Evolutionary conservation across 148 eudicot species (phyloP).

Genomic region (Chenopodium formosanum): DNA sequence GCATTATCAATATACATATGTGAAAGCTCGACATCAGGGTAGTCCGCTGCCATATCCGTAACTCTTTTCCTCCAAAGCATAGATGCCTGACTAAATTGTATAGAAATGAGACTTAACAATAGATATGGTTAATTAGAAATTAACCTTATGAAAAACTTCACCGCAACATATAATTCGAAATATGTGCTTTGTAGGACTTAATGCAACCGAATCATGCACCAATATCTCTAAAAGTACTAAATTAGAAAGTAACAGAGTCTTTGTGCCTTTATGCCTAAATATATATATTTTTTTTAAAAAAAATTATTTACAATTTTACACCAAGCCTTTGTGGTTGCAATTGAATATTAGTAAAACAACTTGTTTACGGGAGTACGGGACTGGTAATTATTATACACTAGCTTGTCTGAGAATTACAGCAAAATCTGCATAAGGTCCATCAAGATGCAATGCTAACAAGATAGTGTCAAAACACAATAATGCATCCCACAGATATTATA

Average conservation of each 20-base stretch:
- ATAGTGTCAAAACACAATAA: neutral
- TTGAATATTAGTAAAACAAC: neutral
- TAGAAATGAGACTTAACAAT: neutral
- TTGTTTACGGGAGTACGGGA: neutral
- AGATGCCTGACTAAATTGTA: slow-evolving; percentile 60
- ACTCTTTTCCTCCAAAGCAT: slow-evolving; percentile 97
- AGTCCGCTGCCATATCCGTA: slow-evolving; percentile 61
- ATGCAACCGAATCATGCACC: neutral
- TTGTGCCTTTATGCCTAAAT: no score
- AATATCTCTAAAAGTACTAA: neutral
- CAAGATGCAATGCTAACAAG: neutral
- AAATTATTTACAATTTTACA: neutral
- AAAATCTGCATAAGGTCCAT: neutral
- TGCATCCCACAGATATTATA: neutral
- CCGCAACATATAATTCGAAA: neutral
- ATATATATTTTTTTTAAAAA: no score
- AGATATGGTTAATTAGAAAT: neutral
- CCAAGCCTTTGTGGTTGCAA: neutral
- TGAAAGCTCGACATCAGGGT: slow-evolving; percentile 92
- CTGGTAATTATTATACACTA: neutral
- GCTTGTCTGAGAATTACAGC: neutral
- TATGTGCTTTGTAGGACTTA: neutral
- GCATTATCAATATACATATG: slow-evolving; percentile 99
- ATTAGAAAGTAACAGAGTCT: neutral
- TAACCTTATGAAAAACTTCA: neutral